Evolutionary conservation across 768 basidiomycete species (phyloP).

Genomic region (Trametes gibbosa): DNA sequence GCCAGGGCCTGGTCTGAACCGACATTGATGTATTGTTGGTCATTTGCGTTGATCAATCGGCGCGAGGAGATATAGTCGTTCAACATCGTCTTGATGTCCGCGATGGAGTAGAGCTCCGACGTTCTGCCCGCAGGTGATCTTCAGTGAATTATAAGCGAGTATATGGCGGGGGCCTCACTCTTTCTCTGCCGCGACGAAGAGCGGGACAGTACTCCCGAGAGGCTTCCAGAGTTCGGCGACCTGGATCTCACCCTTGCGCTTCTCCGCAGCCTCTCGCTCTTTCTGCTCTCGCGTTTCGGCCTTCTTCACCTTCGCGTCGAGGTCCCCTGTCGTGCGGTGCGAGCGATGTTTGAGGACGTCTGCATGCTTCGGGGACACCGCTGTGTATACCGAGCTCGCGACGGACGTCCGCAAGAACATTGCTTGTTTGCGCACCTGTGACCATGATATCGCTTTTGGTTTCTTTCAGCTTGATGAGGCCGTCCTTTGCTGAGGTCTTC

Average conservation of each 20-base stretch:
- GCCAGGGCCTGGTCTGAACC: constrained; percentile 39
- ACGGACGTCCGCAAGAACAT: not conserved
- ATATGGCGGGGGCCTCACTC: constrained; percentile 44
- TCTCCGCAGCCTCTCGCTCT: constrained; percentile 43
- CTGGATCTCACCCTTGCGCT: constrained; percentile 46
- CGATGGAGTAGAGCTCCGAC: constrained; percentile 49
- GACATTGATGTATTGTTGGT: constrained; percentile 71
- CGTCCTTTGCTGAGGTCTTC: constrained; percentile 71
- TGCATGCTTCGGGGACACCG: constrained; percentile 55
- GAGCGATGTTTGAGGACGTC: constrained; percentile 48
- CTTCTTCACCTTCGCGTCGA: constrained; percentile 62
- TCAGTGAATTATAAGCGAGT: not conserved
- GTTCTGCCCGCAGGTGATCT: constrained; percentile 37
- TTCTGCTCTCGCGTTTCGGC: constrained; percentile 54
- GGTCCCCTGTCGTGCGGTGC: constrained; percentile 62
- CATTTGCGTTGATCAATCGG: constrained; percentile 59
- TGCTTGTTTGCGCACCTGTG: constrained; percentile 13
- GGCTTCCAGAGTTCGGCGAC: constrained; percentile 80
- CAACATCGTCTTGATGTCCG: constrained; percentile 56
- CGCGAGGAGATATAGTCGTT: constrained; percentile 61
- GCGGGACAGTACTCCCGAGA: constrained; percentile 46
- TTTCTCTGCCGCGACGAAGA: constrained; percentile 64
- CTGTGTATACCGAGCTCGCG: constrained; percentile 28
- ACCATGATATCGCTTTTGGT: constrained; percentile 50
- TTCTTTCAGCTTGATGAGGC: constrained; percentile 70